Evolutionary conservation across 1,284 basidiomycete genomes (phyloP).

Genomic region (Moesziomyces antarcticus): DNA sequence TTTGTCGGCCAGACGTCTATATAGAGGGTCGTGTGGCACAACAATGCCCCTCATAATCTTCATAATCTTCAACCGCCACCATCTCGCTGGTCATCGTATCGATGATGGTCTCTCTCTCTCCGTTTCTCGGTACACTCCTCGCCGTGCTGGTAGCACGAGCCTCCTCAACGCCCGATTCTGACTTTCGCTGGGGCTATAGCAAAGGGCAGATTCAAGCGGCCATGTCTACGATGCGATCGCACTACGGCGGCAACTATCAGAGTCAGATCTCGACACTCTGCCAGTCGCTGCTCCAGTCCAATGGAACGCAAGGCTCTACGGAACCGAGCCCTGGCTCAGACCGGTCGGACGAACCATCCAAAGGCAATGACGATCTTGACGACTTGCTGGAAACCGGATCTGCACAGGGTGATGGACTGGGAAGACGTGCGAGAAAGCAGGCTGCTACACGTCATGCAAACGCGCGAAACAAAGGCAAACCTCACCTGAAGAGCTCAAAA

Average conservation of each 20-base stretch:
- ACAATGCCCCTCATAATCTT: too few relatives aligned
- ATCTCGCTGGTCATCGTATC: too few relatives aligned
- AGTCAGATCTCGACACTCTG: neutral
- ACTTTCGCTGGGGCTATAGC: neutral
- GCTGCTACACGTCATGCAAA: neutral
- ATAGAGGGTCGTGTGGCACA: too few relatives aligned
- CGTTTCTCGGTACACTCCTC: neutral
- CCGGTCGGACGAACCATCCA: neutral
- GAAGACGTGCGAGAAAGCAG: neutral
- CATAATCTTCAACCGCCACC: too few relatives aligned
- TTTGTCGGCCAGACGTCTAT: too few relatives aligned
- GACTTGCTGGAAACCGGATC: too few relatives aligned
- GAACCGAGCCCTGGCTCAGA: neutral
- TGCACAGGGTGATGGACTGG: neutral
- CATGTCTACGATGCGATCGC: neutral
- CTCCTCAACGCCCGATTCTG: neutral
- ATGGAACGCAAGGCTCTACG: neutral
- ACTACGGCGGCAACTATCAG: neutral
- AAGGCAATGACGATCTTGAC: neutral
- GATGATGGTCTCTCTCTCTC: neutral
- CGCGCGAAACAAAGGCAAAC: neutral
- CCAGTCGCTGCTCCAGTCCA: neutral
- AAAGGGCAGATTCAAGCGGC: neutral
- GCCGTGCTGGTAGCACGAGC: neutral
- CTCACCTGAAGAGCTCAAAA: neutral